A percentile compares a stretch with the other conserved stretches of the same genome.
Conservation (phyloP, 768 basidiomycete genomes). For the Trametes meyenii region DNA sequence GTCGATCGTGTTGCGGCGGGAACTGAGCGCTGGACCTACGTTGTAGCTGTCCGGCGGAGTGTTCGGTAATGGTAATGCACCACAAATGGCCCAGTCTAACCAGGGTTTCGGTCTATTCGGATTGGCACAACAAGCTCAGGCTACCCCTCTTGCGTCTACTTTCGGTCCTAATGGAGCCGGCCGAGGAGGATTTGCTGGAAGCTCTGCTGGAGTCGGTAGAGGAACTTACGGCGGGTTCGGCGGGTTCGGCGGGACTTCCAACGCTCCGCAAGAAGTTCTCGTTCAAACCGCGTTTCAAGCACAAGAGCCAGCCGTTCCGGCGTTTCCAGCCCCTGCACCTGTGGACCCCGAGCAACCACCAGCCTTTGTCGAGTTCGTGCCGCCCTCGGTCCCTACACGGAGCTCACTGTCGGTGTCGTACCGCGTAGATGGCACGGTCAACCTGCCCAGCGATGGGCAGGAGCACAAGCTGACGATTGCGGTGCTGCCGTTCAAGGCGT, state of each 20-base stretch:
- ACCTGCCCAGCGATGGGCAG: conserved; percentile 56
- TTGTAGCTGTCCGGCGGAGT: no score
- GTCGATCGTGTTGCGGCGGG: no score
- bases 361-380: background rate
- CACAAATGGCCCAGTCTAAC: background rate
- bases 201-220: no score
- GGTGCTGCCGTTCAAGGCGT: conserved; percentile 48
- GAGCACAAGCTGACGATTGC: conserved; percentile 59
- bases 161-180: no score
- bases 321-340: background rate
- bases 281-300: no score
- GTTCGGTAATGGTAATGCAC: no score
- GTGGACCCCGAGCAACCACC: no score
- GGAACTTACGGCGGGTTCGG: background rate
- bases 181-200: no score
- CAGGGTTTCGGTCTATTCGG: background rate
- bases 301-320: no score
- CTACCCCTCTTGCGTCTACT: background rate
- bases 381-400: conserved; percentile 32
- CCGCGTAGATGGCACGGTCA: conserved; percentile 50
- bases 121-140: background rate
- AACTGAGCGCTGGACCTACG: no score
- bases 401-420: conserved; percentile 57
- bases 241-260: background rate
- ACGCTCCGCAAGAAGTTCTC: background rate